Base-by-base conservation (phyloP, 805 yeast genomes). In the Hanseniaspora valbyensis region DNA sequence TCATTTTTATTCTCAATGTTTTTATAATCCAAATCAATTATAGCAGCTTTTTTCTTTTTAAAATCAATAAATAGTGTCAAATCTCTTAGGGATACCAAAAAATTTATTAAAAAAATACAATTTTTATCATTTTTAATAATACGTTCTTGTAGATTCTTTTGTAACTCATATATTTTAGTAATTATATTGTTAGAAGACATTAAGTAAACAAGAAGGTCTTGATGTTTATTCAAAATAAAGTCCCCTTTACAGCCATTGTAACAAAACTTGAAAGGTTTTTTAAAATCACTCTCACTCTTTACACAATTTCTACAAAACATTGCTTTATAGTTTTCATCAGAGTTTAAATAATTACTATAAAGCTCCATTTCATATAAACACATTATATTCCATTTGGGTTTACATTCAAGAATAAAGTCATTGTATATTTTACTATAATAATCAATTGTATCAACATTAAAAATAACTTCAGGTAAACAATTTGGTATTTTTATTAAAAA, bases 341-440 rank as follows among this genome's bases (percentile, higher is more conserved):
- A 4, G 9, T 14, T 10, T 9, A n/a, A 9, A 16, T 21, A n/a
- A 19, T 21, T 26, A 5, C 33, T 29, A 30, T 30, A 39, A 4
- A 9, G 3, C 16, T n/a, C 25, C 1, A n/a, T 32, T n/a, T 39
- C 39, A 3, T 29, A 8, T 3, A 38, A 9, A 16, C 21, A 29
- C 44, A 46, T 38, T 16, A 21, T n/a, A n/a, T 21, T 19, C 50
- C 50, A 46, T 24, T 46, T 46, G 9, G 50, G 50, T 24, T 46
- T 46, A 26, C 41, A 46, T 28, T 46, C 50, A 16, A 32, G 18
- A 1, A 46, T 16, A 2, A 8, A 2, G 21, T 32, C 24, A 22
- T 46, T 39, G 26, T 46, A 46, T 6, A 46, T 16, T 12, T 39
- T 38, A 24, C 42, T 46, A 32, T 46, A 46, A n/a, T 46, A 39